These are phyloP conservation scores for Byssochlamys sp. DNA, from an alignment of 2,329 filamentous ascomycete species.

Conservation along the genomic window DNA sequence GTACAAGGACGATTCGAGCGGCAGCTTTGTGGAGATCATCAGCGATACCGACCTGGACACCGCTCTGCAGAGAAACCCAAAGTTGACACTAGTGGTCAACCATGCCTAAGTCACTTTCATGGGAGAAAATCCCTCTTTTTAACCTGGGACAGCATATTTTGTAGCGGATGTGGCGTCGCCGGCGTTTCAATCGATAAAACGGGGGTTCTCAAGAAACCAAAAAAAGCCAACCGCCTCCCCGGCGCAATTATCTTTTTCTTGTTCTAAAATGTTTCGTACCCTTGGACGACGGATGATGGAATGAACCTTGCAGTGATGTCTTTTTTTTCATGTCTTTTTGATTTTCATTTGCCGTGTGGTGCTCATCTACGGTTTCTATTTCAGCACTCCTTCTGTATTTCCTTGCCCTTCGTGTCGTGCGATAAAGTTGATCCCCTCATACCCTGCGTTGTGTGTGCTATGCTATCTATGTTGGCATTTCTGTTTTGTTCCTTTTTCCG, in stretches of 20 bases:
- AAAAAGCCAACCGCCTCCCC: constrained; percentile 12
- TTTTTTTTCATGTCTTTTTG: constrained; percentile 17
- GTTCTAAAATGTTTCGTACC: constrained; percentile 11
- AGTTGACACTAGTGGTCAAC: constrained; percentile 65
- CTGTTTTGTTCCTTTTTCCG: not conserved
- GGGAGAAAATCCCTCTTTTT: not conserved
- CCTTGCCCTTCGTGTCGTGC: not conserved
- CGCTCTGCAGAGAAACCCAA: constrained; percentile 75
- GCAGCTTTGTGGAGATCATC: constrained; percentile 63
- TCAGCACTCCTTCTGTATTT: not conserved
- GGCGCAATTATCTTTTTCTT: constrained; percentile 8
- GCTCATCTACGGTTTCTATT: not conserved
- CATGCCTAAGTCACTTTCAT: constrained; percentile 16
- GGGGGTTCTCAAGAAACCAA: constrained; percentile 12
- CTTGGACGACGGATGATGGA: constrained; percentile 22
- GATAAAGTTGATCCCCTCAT: not conserved
- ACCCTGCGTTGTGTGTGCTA: not conserved
- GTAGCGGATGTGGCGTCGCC: constrained; percentile 14
- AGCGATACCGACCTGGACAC: constrained; percentile 72
- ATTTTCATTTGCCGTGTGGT: constrained; percentile 10
- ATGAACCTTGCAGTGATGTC: constrained; percentile 23
- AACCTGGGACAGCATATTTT: constrained; percentile 2
- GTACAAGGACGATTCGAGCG: constrained; percentile 75
- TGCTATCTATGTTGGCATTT: not conserved
- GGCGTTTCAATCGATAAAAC: constrained; percentile 13